Base-by-base conservation (phyloP, 2,329 filamentous ascomycete genomes). In the Monosporascus sp. region DNA sequence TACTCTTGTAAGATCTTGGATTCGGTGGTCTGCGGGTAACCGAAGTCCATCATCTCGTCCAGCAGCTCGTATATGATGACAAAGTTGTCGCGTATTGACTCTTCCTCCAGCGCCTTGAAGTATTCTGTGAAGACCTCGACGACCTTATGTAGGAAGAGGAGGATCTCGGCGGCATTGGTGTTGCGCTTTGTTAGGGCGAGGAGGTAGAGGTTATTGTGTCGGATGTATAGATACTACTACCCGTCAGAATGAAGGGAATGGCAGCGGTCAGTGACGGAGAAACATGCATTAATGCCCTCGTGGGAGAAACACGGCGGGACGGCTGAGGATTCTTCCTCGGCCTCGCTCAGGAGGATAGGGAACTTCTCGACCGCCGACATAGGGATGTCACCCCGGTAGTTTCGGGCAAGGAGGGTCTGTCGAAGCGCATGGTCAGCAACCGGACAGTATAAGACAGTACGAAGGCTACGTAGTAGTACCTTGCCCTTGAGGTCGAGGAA, bases 31-130 rank as follows among this genome's bases (percentile, higher is more conserved):
- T 99, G 94, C 6, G 94, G 94, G 72, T 99, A 97, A 59, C 94
- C 94, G 78, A 99, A 99, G 74, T 99, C 94, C 94, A 99, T 99
- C 94, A 99, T 99, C 78, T 99, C 94, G 69, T 99, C 94, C 58
- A 99, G 83, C 57, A 99, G 76, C 74, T 99, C 94, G 79, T 99
- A 99, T 68, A 99, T 99, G 69, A 99, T 86, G 72, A 99, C 94
- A 70, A 99, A 99, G 78, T 99, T 99, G 78, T 99, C 94, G 64
- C 94, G 86, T 71, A 99, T 99, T 65, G 91, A 96, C 74, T 99
- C 94, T 73, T 99, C 94, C 73, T 99, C 94, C 55, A 99, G 81
- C 59, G 95, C 93, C 73, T 99, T 99, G 81, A 99, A 99, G 78
- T 99, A 99, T 74, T 99, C 94, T 55, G 94, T 99, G 70, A 99